Evolutionary conservation across 2,329 filamentous ascomycete genomes (phyloP).

Genomic region (Nannizziopsis barbatae): DNA sequence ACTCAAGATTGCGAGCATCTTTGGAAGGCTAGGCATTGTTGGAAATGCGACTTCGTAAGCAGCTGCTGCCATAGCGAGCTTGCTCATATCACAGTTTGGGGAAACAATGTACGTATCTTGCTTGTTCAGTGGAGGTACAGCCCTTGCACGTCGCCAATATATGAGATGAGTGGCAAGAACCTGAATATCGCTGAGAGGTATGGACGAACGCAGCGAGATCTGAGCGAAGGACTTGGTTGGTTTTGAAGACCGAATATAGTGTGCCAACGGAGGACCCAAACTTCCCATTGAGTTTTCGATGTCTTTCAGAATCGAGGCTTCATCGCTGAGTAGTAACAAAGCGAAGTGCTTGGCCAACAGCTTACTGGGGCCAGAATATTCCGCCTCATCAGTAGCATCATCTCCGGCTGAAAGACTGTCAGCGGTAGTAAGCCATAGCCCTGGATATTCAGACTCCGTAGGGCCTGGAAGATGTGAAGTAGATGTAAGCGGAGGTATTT

Average conservation of each 20-base stretch:
- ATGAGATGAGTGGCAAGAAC: conserved; percentile 87
- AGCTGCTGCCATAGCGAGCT: conserved; percentile 56
- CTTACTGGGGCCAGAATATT: conserved; percentile 45
- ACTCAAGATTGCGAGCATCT: conserved; percentile 76
- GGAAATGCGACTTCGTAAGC: conserved; percentile 72
- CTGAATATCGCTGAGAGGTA: conserved; percentile 70
- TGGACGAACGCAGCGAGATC: conserved; percentile 49
- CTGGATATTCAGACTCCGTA: conserved; percentile 57
- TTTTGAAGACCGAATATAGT: conserved; percentile 51
- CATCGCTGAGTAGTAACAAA: conserved; percentile 71
- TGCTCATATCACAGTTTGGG: conserved; percentile 70
- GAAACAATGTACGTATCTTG: conserved; percentile 86
- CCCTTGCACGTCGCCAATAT: conserved; percentile 86
- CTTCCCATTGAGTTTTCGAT: conserved; percentile 60
- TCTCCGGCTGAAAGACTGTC: conserved; percentile 66
- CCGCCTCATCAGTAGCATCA: conserved; percentile 42
- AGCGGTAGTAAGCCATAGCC: conserved; percentile 78
- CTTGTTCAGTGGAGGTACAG: conserved; percentile 80
- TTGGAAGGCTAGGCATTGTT: conserved; percentile 67
- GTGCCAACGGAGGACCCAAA: conserved; percentile 64
- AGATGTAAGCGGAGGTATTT: conserved; percentile 53
- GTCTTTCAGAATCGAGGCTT: conserved; percentile 63
- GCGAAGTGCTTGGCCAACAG: conserved; percentile 73
- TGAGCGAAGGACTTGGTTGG: conserved; percentile 61
- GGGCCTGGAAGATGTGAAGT: conserved; percentile 61